phyloP scores from a whole-genome alignment of 2,329 filamentous ascomycete species.

The Microdochium nivale region DNA sequence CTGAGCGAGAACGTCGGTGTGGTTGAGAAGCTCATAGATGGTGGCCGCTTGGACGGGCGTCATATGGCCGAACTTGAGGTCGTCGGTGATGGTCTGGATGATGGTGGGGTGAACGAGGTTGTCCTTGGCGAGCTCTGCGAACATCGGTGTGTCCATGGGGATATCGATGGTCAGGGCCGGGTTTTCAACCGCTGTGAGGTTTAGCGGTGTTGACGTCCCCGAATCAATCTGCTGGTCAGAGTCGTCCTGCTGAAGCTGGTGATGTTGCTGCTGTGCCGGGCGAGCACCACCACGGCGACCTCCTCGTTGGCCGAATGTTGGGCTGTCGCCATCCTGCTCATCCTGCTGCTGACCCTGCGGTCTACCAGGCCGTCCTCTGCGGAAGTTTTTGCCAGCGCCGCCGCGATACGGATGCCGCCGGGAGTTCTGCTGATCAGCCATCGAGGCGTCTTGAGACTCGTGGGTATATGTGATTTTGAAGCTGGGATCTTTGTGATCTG shows the following conservation, averaged over 20 bases:
- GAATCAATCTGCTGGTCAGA: background rate
- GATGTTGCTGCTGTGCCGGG: background rate
- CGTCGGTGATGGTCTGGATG: conserved; percentile 36
- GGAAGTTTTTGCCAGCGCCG: background rate
- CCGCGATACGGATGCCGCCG: background rate
- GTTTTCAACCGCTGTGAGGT: conserved; percentile 13
- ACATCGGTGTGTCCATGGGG: conserved; percentile 34
- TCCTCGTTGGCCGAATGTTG: background rate
- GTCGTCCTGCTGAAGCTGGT: background rate
- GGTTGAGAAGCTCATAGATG: conserved; percentile 35
- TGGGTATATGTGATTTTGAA: background rate
- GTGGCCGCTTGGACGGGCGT: conserved; percentile 47
- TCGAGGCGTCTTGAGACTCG: background rate
- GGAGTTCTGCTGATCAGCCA: background rate
- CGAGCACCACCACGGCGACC: background rate
- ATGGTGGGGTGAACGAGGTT: conserved; percentile 36
- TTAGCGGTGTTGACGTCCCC: background rate
- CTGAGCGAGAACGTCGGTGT: conserved; percentile 58
- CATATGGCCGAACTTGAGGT: conserved; percentile 43
- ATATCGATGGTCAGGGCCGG: conserved; percentile 27
- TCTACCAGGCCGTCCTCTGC: background rate
- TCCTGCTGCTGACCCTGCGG: background rate
- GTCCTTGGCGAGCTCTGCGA: conserved; percentile 31
- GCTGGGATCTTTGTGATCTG: background rate
- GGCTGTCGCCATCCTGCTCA: background rate